Conservation (phyloP, 805 yeast species). For the Pichia occidentalis region DNA sequence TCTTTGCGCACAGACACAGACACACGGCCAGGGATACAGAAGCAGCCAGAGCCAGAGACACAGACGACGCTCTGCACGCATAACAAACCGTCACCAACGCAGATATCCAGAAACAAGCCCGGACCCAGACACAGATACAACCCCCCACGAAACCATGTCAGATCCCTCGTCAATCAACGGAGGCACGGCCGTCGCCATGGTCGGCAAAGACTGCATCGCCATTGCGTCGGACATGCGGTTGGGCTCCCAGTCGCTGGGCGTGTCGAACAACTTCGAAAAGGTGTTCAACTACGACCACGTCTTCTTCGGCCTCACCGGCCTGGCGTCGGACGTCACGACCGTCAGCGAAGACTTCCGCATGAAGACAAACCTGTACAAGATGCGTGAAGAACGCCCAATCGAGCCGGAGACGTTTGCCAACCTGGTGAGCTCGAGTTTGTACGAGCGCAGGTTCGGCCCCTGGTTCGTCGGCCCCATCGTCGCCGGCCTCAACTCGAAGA, state of each 20-base stretch:
- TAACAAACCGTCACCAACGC: no score
- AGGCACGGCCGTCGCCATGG: constrained; percentile 98
- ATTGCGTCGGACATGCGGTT: constrained; percentile 92
- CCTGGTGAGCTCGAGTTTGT: constrained; percentile 81
- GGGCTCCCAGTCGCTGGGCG: constrained; percentile 90
- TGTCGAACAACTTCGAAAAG: constrained; percentile 89
- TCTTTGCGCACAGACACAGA: no score
- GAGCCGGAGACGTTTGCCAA: constrained; percentile 94
- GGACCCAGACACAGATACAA: background rate
- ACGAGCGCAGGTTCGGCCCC: constrained; percentile 91
- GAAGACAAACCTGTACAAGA: constrained; percentile 81
- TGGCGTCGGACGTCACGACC: constrained; percentile 90
- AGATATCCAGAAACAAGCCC: background rate
- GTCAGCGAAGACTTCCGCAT: constrained; percentile 73
- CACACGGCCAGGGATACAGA: no score
- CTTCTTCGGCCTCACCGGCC: constrained; percentile 87
- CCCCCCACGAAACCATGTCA: constrained; percentile 53
- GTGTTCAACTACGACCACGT: constrained; percentile 81
- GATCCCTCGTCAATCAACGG: constrained; percentile 80
- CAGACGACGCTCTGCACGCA: no score
- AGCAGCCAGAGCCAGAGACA: no score
- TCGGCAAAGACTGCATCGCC: constrained; percentile 97
- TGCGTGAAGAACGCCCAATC: constrained; percentile 84
- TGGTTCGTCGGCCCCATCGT: constrained; percentile 95
- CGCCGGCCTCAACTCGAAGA: constrained; percentile 84